These are phyloP conservation scores for Gnomoniopsis smithogilvyi DNA, from an alignment of 2,329 filamentous ascomycete species.

Conservation along the genomic window DNA sequence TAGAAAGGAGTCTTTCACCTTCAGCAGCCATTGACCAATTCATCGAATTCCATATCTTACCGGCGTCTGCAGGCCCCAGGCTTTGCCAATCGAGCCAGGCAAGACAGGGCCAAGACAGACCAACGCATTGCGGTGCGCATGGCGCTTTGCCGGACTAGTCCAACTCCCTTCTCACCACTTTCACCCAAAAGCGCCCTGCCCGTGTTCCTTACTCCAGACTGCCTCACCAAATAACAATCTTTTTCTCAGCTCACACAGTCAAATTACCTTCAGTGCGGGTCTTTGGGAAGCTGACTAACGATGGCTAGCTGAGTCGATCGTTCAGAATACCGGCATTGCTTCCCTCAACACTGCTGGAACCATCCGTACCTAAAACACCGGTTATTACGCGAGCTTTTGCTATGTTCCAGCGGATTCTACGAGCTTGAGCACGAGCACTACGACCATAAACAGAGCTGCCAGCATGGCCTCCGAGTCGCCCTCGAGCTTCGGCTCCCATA, in stretches of 20 bases:
- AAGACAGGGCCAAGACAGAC: not conserved
- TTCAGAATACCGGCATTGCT: not conserved
- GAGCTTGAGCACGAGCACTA: slow-evolving; percentile 1
- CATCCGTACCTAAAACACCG: not conserved
- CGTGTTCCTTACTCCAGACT: no score
- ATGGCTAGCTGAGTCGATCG: no score
- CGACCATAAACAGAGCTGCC: slow-evolving; percentile 7
- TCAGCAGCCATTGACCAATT: no score
- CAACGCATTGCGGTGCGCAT: not conserved
- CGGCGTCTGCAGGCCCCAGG: not conserved
- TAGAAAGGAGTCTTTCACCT: no score
- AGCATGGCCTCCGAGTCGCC: slow-evolving; percentile 31
- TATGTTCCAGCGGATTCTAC: not conserved
- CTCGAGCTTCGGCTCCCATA: slow-evolving; percentile 40
- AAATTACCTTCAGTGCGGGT: no score
- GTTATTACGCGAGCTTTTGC: not conserved
- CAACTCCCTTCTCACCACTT: not conserved
- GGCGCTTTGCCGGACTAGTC: no score
- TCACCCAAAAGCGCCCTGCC: not conserved
- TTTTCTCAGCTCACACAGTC: no score
- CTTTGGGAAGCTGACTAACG: no score
- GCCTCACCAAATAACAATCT: no score
- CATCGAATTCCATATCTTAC: no score
- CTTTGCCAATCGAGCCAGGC: not conserved
- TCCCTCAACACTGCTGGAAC: not conserved